Base-by-base conservation (phyloP, 2,329 filamentous ascomycete species). In the Fusarium dimerum region DNA sequence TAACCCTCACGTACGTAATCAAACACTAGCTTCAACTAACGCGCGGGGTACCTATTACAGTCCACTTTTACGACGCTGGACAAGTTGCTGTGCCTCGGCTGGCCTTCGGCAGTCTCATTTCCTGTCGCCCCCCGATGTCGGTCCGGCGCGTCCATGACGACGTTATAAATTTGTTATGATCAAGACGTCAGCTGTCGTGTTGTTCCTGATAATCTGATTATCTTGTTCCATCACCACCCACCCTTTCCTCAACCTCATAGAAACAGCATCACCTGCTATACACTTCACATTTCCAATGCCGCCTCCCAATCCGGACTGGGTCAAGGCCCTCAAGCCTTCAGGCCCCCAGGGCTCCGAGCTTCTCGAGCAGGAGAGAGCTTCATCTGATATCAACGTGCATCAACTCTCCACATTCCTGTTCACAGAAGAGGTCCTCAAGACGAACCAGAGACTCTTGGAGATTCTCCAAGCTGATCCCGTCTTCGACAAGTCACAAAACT, bases 401-500 rank as follows among this genome's bases (percentile, higher is more conserved):
- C 82, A 85, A 65, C 76, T 92, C 9, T 82, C 86, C 43, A 77
- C 83, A 47, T 85, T 89, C 63, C 76, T 92, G 43, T 88, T 89
- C 70, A 88, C 86, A 18, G 83, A 84, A 63, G 79, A 86, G 52
- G 77, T 78, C 6, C 76, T 91, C 11, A 77, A 85, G 51, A 77
- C 81, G 41, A 85, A 86, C 63, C 72, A 80, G 2, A 75, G 74
- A 20, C 78, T 92, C 29, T 73, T 90, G 6, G 73, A 80, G 44
- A 78, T 90, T n/a, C 78, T 92, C 6, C 75, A 85, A 61, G 69
- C 78, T 0, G 87, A 92, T 52, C 81, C 83, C 47, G 79, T 90
- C 51, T 92, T 92, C 61, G 86, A 92, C 72, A 92, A 92, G 74
- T 84, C 84, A 3, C 84, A 88, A 59, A 90, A 91, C 68, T 90